phyloP scores from a whole-genome alignment of 345 rosid species.

The Brassica juncea region DNA sequence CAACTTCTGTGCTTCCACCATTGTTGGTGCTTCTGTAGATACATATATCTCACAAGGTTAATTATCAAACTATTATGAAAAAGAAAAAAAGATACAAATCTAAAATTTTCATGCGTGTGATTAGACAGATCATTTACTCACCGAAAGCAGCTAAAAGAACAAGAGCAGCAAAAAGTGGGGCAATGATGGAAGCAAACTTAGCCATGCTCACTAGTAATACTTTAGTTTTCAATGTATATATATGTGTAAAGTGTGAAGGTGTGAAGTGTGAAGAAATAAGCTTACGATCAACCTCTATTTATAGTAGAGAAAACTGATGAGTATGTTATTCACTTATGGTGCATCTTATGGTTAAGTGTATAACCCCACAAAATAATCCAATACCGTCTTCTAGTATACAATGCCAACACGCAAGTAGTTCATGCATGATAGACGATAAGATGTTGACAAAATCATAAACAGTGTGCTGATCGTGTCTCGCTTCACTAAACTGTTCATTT shows the following conservation, averaged over 20 bases:
- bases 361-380: not conserved
- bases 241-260: not conserved
- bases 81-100: not conserved
- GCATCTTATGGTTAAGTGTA: not conserved
- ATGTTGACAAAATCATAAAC: conserved; percentile 8
- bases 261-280: conserved; percentile 19
- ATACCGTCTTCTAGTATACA: conserved; percentile 5
- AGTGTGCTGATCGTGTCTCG: conserved; percentile 8
- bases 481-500: conserved; percentile 4
- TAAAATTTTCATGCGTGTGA: not conserved
- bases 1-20: conserved; percentile 25
- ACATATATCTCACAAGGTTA: not conserved
- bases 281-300: conserved; percentile 11
- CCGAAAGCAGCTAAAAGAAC: conserved; percentile 33
- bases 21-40: conserved; percentile 17
- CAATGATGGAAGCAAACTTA: conserved; percentile 24
- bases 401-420: not conserved
- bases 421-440: not conserved
- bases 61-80: not conserved
- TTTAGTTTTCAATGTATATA: not conserved
- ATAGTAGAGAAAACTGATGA: not conserved
- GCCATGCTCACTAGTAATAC: conserved; percentile 24
- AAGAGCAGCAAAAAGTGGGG: conserved; percentile 20
- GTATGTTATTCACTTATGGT: not conserved
- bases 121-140: conserved; percentile 14